Percentiles rank a stretch among this genome's conserved stretches.
These are phyloP conservation scores for Ramalina intermedia DNA, from an alignment of 495 filamentous ascomycete genomes.

Conservation along the genomic window DNA sequence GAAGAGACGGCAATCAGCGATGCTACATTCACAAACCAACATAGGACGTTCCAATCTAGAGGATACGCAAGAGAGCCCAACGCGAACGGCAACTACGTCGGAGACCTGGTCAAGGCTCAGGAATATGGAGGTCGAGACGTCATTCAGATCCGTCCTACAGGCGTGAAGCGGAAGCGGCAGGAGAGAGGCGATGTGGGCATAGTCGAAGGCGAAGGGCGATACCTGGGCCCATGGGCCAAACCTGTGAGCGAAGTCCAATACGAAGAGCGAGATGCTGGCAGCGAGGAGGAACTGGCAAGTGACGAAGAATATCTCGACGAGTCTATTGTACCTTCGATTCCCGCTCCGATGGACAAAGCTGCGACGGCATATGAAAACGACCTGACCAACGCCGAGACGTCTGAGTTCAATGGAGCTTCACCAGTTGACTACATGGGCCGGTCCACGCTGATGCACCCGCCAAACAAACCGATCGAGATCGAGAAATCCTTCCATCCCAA, in stretches of 20 bases:
- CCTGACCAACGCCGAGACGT: slow-evolving; percentile 50
- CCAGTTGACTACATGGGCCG: slow-evolving; percentile 82
- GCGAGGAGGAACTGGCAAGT: slow-evolving; percentile 49
- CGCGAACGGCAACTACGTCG: slow-evolving; percentile 35
- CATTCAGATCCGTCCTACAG: slow-evolving; percentile 45
- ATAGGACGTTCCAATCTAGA: slow-evolving; percentile 55
- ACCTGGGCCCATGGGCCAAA: slow-evolving; percentile 87
- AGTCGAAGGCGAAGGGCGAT: slow-evolving; percentile 72
- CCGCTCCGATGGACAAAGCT: slow-evolving; percentile 37
- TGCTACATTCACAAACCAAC: slow-evolving; percentile 70
- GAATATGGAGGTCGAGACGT: slow-evolving; percentile 40
- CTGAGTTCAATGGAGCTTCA: slow-evolving; percentile 72
- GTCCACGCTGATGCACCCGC: slow-evolving; percentile 79
- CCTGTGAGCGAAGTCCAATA: slow-evolving; percentile 55
- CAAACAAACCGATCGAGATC: slow-evolving; percentile 68
- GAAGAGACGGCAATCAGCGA: slow-evolving; percentile 82
- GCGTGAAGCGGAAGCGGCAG: slow-evolving; percentile 62
- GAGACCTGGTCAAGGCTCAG: slow-evolving; percentile 35
- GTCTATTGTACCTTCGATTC: slow-evolving; percentile 32
- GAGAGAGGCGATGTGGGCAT: slow-evolving; percentile 69
- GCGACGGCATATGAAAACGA: slow-evolving; percentile 46
- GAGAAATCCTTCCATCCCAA: slow-evolving; percentile 85
- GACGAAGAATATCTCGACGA: slow-evolving; percentile 69
- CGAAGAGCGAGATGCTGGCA: slow-evolving; percentile 36
- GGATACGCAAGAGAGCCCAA: slow-evolving; percentile 46